These are phyloP conservation scores for Calocybe gangraenosa DNA, from an alignment of 768 basidiomycete species.

Conservation along the genomic window DNA sequence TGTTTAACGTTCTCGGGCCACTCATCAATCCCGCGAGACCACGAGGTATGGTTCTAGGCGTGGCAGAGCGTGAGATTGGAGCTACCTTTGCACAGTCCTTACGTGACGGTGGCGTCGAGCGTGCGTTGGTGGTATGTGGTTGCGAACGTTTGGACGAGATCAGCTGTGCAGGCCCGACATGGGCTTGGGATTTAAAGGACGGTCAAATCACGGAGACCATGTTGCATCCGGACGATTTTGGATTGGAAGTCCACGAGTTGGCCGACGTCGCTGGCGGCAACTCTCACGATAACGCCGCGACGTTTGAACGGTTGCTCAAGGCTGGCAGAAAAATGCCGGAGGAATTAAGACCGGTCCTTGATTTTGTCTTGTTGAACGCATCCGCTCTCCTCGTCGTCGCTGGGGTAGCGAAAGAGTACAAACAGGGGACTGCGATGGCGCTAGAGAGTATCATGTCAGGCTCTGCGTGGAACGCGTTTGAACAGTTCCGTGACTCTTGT, in stretches of 20 bases:
- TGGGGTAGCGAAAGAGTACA: slow-evolving; percentile 65
- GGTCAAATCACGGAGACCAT: slow-evolving; percentile 59
- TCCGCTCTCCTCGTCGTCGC: slow-evolving; percentile 85
- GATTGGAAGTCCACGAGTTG: slow-evolving; percentile 68
- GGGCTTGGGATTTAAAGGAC: slow-evolving; percentile 76
- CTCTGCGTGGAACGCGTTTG: slow-evolving; percentile 54
- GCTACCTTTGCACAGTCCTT: slow-evolving; percentile 75
- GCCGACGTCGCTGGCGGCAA: slow-evolving; percentile 63
- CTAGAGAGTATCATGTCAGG: slow-evolving; percentile 55
- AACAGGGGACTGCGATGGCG: slow-evolving; percentile 69
- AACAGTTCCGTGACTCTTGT: slow-evolving; percentile 40
- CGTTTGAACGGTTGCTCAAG: slow-evolving; percentile 60
- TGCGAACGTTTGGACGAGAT: slow-evolving; percentile 92
- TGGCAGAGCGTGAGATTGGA: slow-evolving; percentile 80
- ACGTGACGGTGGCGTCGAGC: slow-evolving; percentile 65
- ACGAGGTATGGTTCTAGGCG: slow-evolving; percentile 85
- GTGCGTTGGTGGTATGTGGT: slow-evolving; percentile 92
- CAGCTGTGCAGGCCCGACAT: slow-evolving; percentile 87
- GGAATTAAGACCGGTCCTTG: slow-evolving; percentile 57
- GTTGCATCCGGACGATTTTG: slow-evolving; percentile 74
- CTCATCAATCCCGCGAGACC: slow-evolving; percentile 90
- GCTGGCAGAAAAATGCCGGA: slow-evolving; percentile 54
- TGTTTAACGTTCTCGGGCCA: slow-evolving; percentile 95
- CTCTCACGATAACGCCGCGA: slow-evolving; percentile 79
- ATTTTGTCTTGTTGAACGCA: slow-evolving; percentile 90